Percentiles rank a stretch among this genome's conserved stretches.
phyloP scores from a whole-genome alignment of 148 eudicot species.

The Silene latifolia region DNA sequence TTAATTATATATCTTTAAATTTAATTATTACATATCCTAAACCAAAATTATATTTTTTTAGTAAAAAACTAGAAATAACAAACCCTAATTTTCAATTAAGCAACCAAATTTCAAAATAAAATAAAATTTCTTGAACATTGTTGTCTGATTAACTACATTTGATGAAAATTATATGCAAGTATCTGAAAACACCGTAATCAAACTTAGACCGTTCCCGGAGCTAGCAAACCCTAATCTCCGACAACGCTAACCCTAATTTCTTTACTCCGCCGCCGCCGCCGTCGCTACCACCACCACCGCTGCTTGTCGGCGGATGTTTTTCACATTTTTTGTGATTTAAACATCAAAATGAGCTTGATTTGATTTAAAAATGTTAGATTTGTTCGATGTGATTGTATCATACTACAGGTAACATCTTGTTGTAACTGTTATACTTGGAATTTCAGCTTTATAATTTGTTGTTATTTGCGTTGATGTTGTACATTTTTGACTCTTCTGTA shows the following conservation, averaged over 20 bases:
- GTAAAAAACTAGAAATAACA: background rate
- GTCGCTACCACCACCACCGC: background rate
- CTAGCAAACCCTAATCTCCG: background rate
- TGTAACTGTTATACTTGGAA: background rate
- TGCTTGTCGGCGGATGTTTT: background rate
- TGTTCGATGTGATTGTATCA: background rate
- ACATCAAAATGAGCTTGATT: background rate
- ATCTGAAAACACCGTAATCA: background rate
- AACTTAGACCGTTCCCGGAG: background rate
- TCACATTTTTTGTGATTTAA: background rate
- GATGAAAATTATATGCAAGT: background rate
- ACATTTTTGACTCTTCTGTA: background rate
- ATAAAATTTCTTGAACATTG: background rate
- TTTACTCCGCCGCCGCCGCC: background rate
- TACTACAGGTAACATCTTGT: background rate
- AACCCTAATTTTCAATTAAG: background rate
- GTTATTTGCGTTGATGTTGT: background rate
- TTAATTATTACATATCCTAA: no score
- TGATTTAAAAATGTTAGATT: background rate
- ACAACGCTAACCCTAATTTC: background rate
- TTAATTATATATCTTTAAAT: no score
- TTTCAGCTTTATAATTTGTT: background rate
- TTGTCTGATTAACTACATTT: background rate
- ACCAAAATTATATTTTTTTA: background rate
- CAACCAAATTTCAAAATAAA: background rate